Evolutionary conservation across 305 asterid species (phyloP).

Genomic region (Fraxinus sp.): DNA sequence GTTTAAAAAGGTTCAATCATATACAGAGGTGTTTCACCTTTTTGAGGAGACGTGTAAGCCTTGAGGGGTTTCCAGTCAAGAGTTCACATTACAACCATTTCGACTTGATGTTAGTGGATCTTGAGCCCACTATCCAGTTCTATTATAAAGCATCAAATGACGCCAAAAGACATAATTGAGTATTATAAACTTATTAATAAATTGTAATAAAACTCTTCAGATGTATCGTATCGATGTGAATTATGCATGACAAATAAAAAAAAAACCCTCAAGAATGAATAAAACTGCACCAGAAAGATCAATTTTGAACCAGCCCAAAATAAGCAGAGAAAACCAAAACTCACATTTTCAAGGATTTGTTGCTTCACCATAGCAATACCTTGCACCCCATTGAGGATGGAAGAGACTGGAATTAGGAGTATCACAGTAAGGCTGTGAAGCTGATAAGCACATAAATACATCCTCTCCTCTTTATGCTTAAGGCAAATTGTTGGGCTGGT

Average conservation of each 20-base stretch:
- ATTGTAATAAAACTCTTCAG: neutral
- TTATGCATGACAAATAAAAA: conserved; percentile 12
- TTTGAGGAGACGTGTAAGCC: neutral
- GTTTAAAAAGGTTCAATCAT: neutral
- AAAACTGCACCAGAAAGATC: neutral
- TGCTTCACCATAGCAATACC: conserved; percentile 74
- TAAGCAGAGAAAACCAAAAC: conserved; percentile 23
- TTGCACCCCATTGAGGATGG: conserved; percentile 64
- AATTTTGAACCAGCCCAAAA: neutral
- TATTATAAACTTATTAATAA: neutral
- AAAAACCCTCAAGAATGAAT: neutral
- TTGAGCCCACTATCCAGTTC: neutral
- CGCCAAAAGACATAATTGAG: neutral
- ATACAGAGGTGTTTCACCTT: neutral
- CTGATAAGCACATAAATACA: conserved; percentile 81
- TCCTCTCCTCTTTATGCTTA: conserved; percentile 69
- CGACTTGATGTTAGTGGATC: neutral
- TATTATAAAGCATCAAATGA: neutral
- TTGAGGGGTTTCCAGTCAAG: neutral
- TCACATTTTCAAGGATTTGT: conserved; percentile 74
- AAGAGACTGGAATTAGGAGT: conserved; percentile 73
- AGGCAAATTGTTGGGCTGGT: conserved; percentile 71
- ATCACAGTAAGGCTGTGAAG: conserved; percentile 71
- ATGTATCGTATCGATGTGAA: neutral
- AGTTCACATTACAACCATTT: neutral